Evolutionary conservation across 495 filamentous ascomycete species (phyloP).

Genomic region (Xylaria scruposa): DNA sequence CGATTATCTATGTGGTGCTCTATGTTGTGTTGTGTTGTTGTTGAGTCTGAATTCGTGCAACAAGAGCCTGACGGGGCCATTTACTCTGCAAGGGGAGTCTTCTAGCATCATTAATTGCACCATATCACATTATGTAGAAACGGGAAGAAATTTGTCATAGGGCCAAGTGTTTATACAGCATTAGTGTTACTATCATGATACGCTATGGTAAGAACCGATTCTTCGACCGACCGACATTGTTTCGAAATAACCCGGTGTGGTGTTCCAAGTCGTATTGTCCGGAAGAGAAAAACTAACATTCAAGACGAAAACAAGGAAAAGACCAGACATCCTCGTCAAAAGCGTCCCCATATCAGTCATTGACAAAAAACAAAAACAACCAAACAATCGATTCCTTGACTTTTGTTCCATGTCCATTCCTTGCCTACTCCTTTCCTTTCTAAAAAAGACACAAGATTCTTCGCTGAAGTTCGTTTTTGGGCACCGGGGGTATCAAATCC

Average conservation of each 20-base stretch:
- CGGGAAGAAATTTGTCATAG: not conserved
- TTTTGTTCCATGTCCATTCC: not conserved
- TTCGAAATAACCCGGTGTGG: not conserved
- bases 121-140: not conserved
- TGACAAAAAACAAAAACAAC: not conserved
- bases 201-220: not conserved
- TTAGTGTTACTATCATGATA: not conserved
- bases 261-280: not conserved
- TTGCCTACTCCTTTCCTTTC: not conserved
- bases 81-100: not conserved
- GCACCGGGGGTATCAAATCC: slow-evolving; percentile 18
- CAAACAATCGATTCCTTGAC: slow-evolving; percentile 2
- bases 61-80: not conserved
- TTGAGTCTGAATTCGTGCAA: not conserved
- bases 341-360: not conserved
- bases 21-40: too few species aligned
- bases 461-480: not conserved
- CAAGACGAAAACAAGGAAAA: not conserved
- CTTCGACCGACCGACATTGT: not conserved
- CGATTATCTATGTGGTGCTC: too few species aligned
- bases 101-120: too few species aligned
- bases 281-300: not conserved
- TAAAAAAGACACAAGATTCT: not conserved
- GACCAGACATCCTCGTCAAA: not conserved
- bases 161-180: not conserved